Conservation (phyloP, 2,329 filamentous ascomycete genomes). For the Pseudocercospora musae region DNA sequence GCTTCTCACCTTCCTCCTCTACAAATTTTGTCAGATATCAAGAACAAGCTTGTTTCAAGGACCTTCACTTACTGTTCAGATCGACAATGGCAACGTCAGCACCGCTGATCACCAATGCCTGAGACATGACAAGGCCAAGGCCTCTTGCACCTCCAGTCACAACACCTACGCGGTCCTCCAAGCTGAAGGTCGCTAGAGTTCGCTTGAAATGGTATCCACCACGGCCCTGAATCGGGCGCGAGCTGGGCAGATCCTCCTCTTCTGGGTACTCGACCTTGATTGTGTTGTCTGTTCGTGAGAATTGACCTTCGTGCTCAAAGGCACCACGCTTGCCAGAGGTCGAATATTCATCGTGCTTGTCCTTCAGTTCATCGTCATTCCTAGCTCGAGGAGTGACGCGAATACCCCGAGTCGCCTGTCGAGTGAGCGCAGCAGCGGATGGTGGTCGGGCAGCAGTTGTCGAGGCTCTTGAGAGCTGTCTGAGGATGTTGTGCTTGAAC, state of each 20-base stretch:
- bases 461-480: slow-evolving; percentile 34
- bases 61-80: slow-evolving; percentile 71
- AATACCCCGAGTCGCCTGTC: slow-evolving; percentile 20
- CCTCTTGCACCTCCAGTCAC: slow-evolving; percentile 90
- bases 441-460: slow-evolving; percentile 27
- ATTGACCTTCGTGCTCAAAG: slow-evolving; percentile 59
- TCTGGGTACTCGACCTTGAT: slow-evolving; percentile 77
- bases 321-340: slow-evolving; percentile 36
- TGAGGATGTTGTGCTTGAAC: slow-evolving; percentile 34
- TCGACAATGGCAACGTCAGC: slow-evolving; percentile 90
- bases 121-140: slow-evolving; percentile 86
- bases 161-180: slow-evolving; percentile 77
- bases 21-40: neutral
- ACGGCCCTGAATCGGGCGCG: slow-evolving; percentile 67
- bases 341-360: slow-evolving; percentile 32
- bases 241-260: slow-evolving; percentile 72
- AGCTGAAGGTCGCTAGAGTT: slow-evolving; percentile 79
- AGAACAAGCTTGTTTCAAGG: too few species aligned
- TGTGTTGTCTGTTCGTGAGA: slow-evolving; percentile 74
- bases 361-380: slow-evolving; percentile 28
- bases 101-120: slow-evolving; percentile 83
- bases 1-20: slow-evolving; percentile 80
- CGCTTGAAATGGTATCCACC: slow-evolving; percentile 80
- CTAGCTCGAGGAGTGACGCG: slow-evolving; percentile 19
- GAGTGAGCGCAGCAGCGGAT: slow-evolving; percentile 25